Conservation (phyloP, 148 eudicot species). For the Salicornia ramosissima region DNA sequence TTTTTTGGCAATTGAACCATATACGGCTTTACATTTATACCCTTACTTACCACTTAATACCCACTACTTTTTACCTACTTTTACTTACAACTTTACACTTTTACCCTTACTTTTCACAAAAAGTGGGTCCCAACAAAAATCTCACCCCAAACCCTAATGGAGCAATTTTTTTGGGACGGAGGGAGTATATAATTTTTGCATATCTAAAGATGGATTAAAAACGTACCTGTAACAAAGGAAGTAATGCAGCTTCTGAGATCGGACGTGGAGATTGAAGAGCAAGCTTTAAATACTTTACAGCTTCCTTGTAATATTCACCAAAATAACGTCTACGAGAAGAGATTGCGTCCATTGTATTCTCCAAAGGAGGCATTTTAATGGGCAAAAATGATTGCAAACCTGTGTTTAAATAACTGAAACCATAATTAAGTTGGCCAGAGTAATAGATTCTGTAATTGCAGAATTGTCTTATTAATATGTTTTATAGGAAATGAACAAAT, state of each 20-base stretch:
- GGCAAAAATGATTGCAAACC: slow-evolving; percentile 63
- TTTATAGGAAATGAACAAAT: no score
- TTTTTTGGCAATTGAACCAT: no score
- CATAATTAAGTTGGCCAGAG: neutral
- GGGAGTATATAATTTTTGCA: no score
- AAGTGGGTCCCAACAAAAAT: no score
- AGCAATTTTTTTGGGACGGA: no score
- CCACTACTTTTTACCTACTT: no score
- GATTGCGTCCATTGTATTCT: slow-evolving; percentile 41
- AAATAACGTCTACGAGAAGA: slow-evolving; percentile 31
- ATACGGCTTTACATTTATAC: no score
- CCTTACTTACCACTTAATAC: no score
- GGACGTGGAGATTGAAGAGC: slow-evolving; percentile 64
- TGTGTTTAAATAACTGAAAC: slow-evolving; percentile 16
- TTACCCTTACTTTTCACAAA: no score
- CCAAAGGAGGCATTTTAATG: slow-evolving; percentile 35
- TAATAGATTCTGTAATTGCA: neutral
- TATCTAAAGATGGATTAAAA: neutral
- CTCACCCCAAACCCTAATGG: no score
- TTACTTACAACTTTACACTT: no score
- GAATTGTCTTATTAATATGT: neutral
- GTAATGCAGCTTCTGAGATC: slow-evolving; percentile 54
- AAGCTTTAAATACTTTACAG: slow-evolving; percentile 52
- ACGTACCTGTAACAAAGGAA: slow-evolving; percentile 71
- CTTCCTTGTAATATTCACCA: slow-evolving; percentile 45